Conservation (phyloP, 148 eudicot genomes). For the Camellia lanceoleosa region DNA sequence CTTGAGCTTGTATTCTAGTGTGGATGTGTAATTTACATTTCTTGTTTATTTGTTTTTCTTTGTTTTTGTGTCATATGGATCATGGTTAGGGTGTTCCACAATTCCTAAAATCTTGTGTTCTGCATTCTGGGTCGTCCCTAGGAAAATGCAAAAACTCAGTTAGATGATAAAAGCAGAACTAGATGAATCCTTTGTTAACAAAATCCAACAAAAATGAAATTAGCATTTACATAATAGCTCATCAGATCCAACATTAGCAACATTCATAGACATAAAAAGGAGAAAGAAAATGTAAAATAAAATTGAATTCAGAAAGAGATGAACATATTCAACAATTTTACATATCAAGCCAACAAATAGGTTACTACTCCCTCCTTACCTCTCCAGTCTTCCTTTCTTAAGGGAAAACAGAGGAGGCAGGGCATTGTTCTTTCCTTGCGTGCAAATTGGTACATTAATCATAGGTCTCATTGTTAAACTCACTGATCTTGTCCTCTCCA, state of each 20-base stretch:
- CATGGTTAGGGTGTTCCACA: too few species aligned
- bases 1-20: too few species aligned
- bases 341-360: not conserved
- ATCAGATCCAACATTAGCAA: constrained; percentile 13
- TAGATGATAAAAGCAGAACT: not conserved
- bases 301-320: not conserved
- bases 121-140: not conserved
- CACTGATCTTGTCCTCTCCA: constrained; percentile 80
- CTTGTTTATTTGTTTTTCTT: too few species aligned
- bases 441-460: constrained; percentile 75
- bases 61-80: too few species aligned
- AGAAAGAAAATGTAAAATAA: not conserved
- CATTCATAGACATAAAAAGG: not conserved
- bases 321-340: constrained; percentile 11
- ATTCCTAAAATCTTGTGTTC: not conserved
- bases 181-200: constrained; percentile 13
- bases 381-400: constrained; percentile 49
- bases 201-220: constrained; percentile 7
- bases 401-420: constrained; percentile 62
- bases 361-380: constrained; percentile 21
- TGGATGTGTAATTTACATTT: too few species aligned
- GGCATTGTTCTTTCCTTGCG: constrained; percentile 39
- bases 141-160: not conserved
- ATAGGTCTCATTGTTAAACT: constrained; percentile 73
- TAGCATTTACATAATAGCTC: constrained; percentile 19